Conservation (phyloP, 139 green algal species). For the Gonium pectorale region DNA sequence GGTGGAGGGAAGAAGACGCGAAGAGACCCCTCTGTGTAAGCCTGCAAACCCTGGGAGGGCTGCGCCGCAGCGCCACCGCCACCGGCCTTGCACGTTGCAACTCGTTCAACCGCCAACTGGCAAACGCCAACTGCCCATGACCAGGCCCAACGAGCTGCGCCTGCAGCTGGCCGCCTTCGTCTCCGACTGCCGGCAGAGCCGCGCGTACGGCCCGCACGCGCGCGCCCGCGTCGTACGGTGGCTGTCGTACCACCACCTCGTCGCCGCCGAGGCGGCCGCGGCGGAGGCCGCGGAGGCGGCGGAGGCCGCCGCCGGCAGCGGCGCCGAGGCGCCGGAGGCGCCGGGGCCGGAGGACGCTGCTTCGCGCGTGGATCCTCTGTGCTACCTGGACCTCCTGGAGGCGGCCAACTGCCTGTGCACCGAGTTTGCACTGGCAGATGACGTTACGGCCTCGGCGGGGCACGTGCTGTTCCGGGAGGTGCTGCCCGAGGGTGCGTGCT, state of each 20-base stretch:
- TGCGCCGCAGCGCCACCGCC: too few species aligned
- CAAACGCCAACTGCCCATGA: too few species aligned
- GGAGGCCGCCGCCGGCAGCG: background rate
- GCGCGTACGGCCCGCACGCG: conserved; percentile 21
- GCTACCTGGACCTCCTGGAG: conserved; percentile 35
- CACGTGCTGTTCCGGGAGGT: conserved; percentile 28
- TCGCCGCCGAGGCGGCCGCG: background rate
- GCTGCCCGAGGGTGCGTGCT: background rate
- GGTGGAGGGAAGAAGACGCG: too few species aligned
- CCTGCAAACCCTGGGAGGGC: too few species aligned
- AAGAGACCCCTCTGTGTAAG: too few species aligned
- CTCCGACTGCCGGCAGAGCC: conserved; percentile 24
- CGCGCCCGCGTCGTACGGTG: conserved; percentile 46
- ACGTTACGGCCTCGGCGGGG: conserved; percentile 21
- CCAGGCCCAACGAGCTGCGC: conserved; percentile 51
- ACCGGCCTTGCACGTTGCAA: too few species aligned
- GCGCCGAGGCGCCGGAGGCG: background rate
- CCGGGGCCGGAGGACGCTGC: background rate
- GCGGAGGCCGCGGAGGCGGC: background rate
- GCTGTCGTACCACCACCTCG: conserved; percentile 43
- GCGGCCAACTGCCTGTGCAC: conserved; percentile 28
- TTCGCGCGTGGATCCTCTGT: background rate
- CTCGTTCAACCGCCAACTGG: too few species aligned
- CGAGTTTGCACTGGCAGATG: conserved; percentile 52
- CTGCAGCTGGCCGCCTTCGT: conserved; percentile 47